Evolutionary conservation across 495 filamentous ascomycete genomes (phyloP), one percentile per base, ranked within the genome.

Genomic region (Penicillium coffeae): DNA sequence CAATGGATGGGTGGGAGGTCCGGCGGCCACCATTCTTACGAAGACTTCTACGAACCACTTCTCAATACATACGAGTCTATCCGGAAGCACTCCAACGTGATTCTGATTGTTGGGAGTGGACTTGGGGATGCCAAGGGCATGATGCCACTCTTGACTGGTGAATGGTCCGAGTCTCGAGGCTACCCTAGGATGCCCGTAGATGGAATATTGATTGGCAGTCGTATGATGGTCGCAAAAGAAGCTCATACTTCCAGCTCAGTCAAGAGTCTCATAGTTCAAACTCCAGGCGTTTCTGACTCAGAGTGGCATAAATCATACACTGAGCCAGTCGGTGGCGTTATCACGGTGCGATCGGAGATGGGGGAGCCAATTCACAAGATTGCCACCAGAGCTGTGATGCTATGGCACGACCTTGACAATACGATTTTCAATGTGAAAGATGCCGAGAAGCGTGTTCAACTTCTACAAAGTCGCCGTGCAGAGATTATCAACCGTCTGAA

Each of bases 281-380:
- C 92, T 9, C 80, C 85, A 49, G 93, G 93, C 53, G 76, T 96
- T n/a, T 87, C 90, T 41, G 91, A 98, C 59, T 68, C 70, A 52
- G 81, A 95, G 47, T 98, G 93, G 93, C 92, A 96, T 72, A 88
- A 94, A 74, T 96, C 92, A 9, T 97, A 96, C 76, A 92, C 92
- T 65, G 85, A 88, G 2, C 71, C 89, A 33, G 86, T 89, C 38
- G 93, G 93, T 60, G 93, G 93, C 59, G 85, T 98, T 21, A 89
- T 98, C 58, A 96, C 93, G 13, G 92, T 98, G 33, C 76, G 88
- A 46, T 98, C 93, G 3, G 93, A 98, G 66, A 98, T 98, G 93
- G 93, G 93, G 30, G 92, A 98, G 73, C 93, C 93, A 8, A 98
- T 98, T 51, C 93, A 98, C 75, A 97, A 97, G 71, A 77, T 98